Evolutionary conservation across 75 land plant genomes (phyloP).

Genomic region (Pseudotsuga menziesii): DNA sequence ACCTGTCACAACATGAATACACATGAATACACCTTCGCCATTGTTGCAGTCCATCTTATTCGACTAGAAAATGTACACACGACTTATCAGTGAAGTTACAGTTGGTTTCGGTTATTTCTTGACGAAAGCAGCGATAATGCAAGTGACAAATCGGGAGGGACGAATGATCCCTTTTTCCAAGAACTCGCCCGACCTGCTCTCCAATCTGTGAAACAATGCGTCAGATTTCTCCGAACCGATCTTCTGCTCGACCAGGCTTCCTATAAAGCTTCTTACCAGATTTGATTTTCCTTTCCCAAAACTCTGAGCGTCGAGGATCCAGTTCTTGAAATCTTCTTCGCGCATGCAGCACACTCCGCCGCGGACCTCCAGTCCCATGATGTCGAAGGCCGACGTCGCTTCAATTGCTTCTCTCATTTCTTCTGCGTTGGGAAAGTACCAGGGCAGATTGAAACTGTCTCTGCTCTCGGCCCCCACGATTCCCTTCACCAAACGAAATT

Average conservation of each 20-base stretch:
- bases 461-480: no score
- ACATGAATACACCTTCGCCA: no score
- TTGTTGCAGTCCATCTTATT: no score
- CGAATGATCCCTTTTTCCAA: no score
- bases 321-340: not conserved
- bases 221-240: slow-evolving; percentile 5
- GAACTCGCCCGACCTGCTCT: not conserved
- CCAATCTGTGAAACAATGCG: not conserved
- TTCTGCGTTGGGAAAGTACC: slow-evolving; percentile 9
- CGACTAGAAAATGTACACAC: no score
- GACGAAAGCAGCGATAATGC: not conserved
- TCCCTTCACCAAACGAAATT: not conserved
- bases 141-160: not conserved
- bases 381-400: not conserved
- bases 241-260: slow-evolving; percentile 1
- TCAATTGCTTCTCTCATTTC: slow-evolving; percentile 9
- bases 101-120: not conserved
- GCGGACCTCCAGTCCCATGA: slow-evolving; percentile 8
- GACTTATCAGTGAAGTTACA: no score
- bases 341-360: not conserved
- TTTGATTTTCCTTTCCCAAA: not conserved
- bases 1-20: no score
- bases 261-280: not conserved
- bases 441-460: not conserved
- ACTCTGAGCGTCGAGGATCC: not conserved